Base-by-base conservation (phyloP, 192 early-diverging fungal species). In the Entomortierella beljakovae region DNA sequence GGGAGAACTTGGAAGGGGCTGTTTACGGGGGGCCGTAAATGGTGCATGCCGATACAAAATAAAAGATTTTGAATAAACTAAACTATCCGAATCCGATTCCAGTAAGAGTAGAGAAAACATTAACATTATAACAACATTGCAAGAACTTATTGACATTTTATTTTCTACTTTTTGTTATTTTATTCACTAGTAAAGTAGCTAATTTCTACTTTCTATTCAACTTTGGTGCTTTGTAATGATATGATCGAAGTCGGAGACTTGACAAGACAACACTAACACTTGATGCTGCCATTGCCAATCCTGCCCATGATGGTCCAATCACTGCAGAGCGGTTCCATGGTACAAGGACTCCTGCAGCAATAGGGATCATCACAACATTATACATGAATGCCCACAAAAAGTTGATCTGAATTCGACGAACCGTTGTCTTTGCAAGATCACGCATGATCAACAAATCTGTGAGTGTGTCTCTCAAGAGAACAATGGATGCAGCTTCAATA, bases 301-400 rank as follows among this genome's bases (percentile, higher is more conserved):
- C 95, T 29, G 95, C 97, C 65, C 96, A 83, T 62, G 90, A 90
- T 15, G 96, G 93, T 51, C 90, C 82, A 46, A 82, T 80, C 20
- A 87, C 79, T 3, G 66, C 72, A 29, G 70, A 80, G 56, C 86
- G 70, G 35, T 57, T 71, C 61, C 70, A 50, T 1, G 92, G 88
- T 22, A 91, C 91, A 16, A 97, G 83, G 20, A 94, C 87, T 28
- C 97, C 97, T 0, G 94, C 94, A 1, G 97, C 95, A 56, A 98
- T 87, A 2, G 97, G 97, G 28, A 98, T 95, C 57, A 95, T 93
- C 22, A 95, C 62, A 2, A 86, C 54, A 55, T 99, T 99, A 70
- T 96, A 99, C 53, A 90, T 82, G 64, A 94, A 93, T 7, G 97
- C 95, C 93, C 94, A 97, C 7, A 86, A 46, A 85, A 98, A 94